These are phyloP conservation scores for Hymenoscyphus fraxineus DNA, from an alignment of 2,329 filamentous ascomycete species.

Conservation along the genomic window DNA sequence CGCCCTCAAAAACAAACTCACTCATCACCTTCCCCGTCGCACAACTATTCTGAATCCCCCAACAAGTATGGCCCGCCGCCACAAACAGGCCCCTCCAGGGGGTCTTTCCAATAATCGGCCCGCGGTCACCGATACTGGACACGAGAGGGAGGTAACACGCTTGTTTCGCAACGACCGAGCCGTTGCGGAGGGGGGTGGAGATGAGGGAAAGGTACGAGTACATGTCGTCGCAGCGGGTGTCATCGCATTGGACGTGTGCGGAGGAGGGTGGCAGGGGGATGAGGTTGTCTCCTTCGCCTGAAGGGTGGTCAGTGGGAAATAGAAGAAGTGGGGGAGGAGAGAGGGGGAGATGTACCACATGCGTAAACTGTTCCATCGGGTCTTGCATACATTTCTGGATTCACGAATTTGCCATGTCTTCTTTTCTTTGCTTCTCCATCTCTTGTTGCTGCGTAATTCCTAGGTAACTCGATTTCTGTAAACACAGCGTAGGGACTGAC, in stretches of 20 bases:
- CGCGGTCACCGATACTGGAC: slow-evolving; percentile 42
- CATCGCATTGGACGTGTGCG: slow-evolving; percentile 72
- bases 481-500: slow-evolving; percentile 78
- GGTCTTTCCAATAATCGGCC: slow-evolving; percentile 75
- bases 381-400: slow-evolving; percentile 90
- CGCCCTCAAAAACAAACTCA: slow-evolving; percentile 72
- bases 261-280: slow-evolving; percentile 73
- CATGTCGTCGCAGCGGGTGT: slow-evolving; percentile 76
- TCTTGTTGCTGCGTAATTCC: slow-evolving; percentile 55
- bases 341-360: slow-evolving; percentile 57
- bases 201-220: slow-evolving; percentile 70
- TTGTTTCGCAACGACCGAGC: slow-evolving; percentile 71
- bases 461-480: slow-evolving; percentile 75
- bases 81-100: slow-evolving; percentile 70
- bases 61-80: slow-evolving; percentile 91
- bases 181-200: slow-evolving; percentile 60
- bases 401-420: slow-evolving; percentile 59
- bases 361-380: slow-evolving; percentile 89
- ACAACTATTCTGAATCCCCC: slow-evolving; percentile 96
- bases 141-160: slow-evolving; percentile 81
- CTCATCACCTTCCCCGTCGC: slow-evolving; percentile 80
- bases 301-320: neutral
- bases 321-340: neutral
- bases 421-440: slow-evolving; percentile 46
- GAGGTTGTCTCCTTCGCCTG: slow-evolving; percentile 70